Conservation (phyloP, 495 filamentous ascomycete genomes). For the Cercophora newfieldiana region DNA sequence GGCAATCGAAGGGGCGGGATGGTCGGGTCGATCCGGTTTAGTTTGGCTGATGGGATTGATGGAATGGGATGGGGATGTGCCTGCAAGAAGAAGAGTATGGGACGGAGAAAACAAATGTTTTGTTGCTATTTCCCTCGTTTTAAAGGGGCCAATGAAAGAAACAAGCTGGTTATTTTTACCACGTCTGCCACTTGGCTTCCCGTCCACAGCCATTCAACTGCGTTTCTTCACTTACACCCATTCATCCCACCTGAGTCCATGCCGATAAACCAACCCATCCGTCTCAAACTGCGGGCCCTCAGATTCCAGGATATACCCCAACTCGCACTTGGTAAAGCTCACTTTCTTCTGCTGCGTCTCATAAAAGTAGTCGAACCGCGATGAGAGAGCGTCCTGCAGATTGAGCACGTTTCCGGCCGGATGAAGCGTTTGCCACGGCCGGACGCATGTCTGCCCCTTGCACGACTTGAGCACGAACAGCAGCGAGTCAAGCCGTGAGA, state of each 20-base stretch:
- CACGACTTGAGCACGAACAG: slow-evolving; percentile 67
- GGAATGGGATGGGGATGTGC: background rate
- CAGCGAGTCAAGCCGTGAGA: slow-evolving; percentile 58
- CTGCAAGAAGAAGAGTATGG: too few relatives aligned
- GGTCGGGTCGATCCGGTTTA: background rate
- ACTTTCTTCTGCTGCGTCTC: slow-evolving; percentile 47
- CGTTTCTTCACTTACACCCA: slow-evolving; percentile 28
- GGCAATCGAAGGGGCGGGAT: background rate
- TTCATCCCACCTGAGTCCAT: slow-evolving; percentile 31
- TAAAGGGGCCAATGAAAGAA: background rate
- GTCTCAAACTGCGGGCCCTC: slow-evolving; percentile 59
- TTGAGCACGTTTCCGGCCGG: slow-evolving; percentile 47
- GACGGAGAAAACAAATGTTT: too few relatives aligned
- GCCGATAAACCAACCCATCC: slow-evolving; percentile 31
- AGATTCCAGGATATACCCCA: slow-evolving; percentile 59
- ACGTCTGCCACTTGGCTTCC: too few relatives aligned
- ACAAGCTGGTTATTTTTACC: background rate
- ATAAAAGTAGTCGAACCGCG: slow-evolving; percentile 60
- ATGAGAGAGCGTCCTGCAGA: slow-evolving; percentile 46
- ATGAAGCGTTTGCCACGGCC: slow-evolving; percentile 62
- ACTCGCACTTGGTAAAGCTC: slow-evolving; percentile 57
- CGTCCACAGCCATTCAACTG: too few relatives aligned
- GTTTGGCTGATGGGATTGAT: background rate
- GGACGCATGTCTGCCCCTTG: slow-evolving; percentile 53
- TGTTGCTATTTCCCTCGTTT: background rate